Conservation (phyloP, 2,329 filamentous ascomycete genomes). For the Cercospora zeae-maydis region DNA sequence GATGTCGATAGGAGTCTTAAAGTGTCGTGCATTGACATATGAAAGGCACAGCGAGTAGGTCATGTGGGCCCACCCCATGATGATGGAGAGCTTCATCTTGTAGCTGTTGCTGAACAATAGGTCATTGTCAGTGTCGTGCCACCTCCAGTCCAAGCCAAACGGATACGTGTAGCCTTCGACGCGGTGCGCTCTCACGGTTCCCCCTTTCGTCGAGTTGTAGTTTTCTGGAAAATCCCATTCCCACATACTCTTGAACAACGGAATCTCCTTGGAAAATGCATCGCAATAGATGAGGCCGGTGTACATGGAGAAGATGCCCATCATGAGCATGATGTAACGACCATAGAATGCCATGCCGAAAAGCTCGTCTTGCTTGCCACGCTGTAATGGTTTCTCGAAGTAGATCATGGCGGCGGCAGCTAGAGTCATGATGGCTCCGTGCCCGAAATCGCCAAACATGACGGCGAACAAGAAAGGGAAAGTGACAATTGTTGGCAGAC, state of each 20-base stretch:
- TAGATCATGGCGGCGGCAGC: constrained; percentile 91
- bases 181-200: constrained; percentile 60
- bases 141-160: constrained; percentile 92
- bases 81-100: constrained; percentile 99
- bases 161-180: constrained; percentile 81
- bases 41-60: constrained; percentile 94
- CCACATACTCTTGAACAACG: constrained; percentile 87
- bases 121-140: constrained; percentile 94
- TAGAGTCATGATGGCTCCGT: constrained; percentile 82
- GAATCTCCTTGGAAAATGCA: constrained; percentile 89
- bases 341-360: constrained; percentile 99
- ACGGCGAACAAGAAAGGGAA: constrained; percentile 99
- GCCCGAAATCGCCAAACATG: constrained; percentile 99
- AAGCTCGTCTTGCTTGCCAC: constrained; percentile 91
- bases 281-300: constrained; percentile 98
- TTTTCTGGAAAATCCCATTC: constrained; percentile 69
- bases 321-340: constrained; percentile 96
- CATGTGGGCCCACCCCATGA: constrained; percentile 97
- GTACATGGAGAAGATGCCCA: constrained; percentile 95
- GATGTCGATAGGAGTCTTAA: constrained; percentile 91
- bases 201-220: constrained; percentile 32
- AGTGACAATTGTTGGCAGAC: constrained; percentile 89
- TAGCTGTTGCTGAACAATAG: constrained; percentile 96
- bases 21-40: constrained; percentile 89
- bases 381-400: constrained; percentile 77